phyloP scores from a whole-genome alignment of 23 red algal genomes.

The Cyanidium caldarium region DNA sequence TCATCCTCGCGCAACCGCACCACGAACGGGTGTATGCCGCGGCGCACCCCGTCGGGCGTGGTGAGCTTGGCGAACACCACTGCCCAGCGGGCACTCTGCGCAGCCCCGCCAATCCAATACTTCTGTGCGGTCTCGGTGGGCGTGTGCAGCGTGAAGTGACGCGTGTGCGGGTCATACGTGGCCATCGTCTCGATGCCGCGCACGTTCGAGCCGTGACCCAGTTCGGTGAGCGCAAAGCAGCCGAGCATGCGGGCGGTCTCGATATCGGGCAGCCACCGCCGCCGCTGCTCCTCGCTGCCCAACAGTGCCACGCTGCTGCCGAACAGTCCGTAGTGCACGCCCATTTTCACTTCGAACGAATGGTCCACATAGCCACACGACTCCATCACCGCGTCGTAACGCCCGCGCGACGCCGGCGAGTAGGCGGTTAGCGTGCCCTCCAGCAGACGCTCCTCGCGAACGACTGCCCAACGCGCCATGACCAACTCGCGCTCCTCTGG shows the following conservation, averaged over 20 bases:
- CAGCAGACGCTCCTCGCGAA: background rate
- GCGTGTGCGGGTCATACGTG: constrained; percentile 21
- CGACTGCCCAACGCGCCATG: constrained; percentile 18
- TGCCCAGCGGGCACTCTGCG: constrained; percentile 38
- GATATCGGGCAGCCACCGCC: constrained; percentile 40
- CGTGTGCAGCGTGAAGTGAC: constrained; percentile 52
- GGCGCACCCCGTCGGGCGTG: constrained; percentile 16
- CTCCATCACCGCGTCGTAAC: constrained; percentile 43
- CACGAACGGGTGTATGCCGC: constrained; percentile 80
- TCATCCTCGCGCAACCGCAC: constrained; percentile 49
- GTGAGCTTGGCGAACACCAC: constrained; percentile 68
- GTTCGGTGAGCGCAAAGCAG: constrained; percentile 92
- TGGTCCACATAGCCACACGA: constrained; percentile 50
- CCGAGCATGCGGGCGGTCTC: constrained; percentile 36
- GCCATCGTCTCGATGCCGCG: constrained; percentile 88
- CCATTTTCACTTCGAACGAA: constrained; percentile 55
- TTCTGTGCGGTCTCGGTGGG: constrained; percentile 67
- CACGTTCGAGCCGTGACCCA: constrained; percentile 86
- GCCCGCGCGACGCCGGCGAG: background rate
- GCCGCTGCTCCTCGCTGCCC: constrained; percentile 34
- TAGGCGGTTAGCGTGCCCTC: background rate
- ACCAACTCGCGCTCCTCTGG: constrained; percentile 13
- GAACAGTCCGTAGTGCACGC: constrained; percentile 81
- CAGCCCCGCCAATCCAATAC: constrained; percentile 92
- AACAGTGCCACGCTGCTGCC: constrained; percentile 42